A percentile compares a stretch with the other conserved stretches of the same genome.
These are phyloP conservation scores for Perkinsela sp. DNA, from an alignment of 208 protist genomes.

Conservation along the genomic window DNA sequence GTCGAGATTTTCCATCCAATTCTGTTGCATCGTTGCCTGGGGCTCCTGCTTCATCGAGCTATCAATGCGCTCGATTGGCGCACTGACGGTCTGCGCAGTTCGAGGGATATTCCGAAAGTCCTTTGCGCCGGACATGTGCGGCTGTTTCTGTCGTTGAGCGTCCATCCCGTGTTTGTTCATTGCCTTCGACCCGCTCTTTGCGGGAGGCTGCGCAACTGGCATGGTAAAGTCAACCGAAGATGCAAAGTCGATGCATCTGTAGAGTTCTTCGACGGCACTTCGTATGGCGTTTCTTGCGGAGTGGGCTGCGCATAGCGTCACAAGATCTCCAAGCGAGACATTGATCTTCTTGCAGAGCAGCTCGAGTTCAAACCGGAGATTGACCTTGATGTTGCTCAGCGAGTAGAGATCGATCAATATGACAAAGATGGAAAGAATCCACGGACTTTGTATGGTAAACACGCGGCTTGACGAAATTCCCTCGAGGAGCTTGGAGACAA, in stretches of 20 bases:
- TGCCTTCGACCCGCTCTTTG: background rate
- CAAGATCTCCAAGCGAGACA: slow-evolving; percentile 12
- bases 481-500: slow-evolving; percentile 74
- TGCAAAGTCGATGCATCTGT: background rate
- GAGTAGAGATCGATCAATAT: slow-evolving; percentile 80
- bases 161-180: background rate
- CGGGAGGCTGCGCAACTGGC: background rate
- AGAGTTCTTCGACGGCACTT: background rate
- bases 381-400: slow-evolving; percentile 76
- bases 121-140: background rate
- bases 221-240: background rate
- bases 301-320: slow-evolving; percentile 4
- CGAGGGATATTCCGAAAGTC: background rate
- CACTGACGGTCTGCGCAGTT: background rate
- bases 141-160: background rate
- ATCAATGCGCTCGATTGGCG: background rate
- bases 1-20: slow-evolving; percentile 1
- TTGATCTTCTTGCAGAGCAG: slow-evolving; percentile 46
- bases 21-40: background rate
- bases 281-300: background rate
- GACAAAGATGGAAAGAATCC: slow-evolving; percentile 77
- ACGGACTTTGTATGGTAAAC: slow-evolving; percentile 88
- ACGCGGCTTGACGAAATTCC: slow-evolving; percentile 57
- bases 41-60: background rate
- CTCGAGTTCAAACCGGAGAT: slow-evolving; percentile 87